phyloP scores from a whole-genome alignment of 345 rosid species.

The Aethionema arabicum region DNA sequence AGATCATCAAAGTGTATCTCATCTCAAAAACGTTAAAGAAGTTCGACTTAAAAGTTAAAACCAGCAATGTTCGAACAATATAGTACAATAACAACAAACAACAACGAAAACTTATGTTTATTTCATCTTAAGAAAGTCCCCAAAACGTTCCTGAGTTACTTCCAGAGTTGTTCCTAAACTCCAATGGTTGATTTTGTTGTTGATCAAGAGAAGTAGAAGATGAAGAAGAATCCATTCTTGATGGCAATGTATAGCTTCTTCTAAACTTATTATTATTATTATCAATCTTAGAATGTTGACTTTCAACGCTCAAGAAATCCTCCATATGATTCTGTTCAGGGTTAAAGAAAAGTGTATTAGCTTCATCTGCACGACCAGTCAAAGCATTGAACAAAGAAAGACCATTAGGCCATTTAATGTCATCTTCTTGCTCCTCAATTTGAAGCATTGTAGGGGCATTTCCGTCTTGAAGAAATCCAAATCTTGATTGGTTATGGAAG shows the following conservation, averaged over 20 bases:
- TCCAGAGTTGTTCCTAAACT: slow-evolving; percentile 57
- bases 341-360: slow-evolving; percentile 66
- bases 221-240: slow-evolving; percentile 67
- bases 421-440: slow-evolving; percentile 69
- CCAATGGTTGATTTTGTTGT: slow-evolving; percentile 43
- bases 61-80: slow-evolving; percentile 21
- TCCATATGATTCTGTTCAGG: slow-evolving; percentile 47
- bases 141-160: slow-evolving; percentile 56
- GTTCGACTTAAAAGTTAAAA: slow-evolving; percentile 10
- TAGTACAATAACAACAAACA: slow-evolving; percentile 34
- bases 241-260: slow-evolving; percentile 71
- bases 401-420: slow-evolving; percentile 93
- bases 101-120: not conserved
- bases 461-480: slow-evolving; percentile 56
- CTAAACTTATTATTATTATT: slow-evolving; percentile 56
- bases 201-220: slow-evolving; percentile 65
- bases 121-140: slow-evolving; percentile 81
- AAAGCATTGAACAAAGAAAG: slow-evolving; percentile 76
- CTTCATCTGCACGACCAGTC: slow-evolving; percentile 63
- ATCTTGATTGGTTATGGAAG: slow-evolving; percentile 53
- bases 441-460: slow-evolving; percentile 73
- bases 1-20: too few relatives aligned
- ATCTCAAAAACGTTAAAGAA: slow-evolving; percentile 9
- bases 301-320: slow-evolving; percentile 73
- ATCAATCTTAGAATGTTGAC: slow-evolving; percentile 59